Base-by-base conservation (phyloP, 2,329 filamentous ascomycete species). In the Paecilomyces formosus region DNA sequence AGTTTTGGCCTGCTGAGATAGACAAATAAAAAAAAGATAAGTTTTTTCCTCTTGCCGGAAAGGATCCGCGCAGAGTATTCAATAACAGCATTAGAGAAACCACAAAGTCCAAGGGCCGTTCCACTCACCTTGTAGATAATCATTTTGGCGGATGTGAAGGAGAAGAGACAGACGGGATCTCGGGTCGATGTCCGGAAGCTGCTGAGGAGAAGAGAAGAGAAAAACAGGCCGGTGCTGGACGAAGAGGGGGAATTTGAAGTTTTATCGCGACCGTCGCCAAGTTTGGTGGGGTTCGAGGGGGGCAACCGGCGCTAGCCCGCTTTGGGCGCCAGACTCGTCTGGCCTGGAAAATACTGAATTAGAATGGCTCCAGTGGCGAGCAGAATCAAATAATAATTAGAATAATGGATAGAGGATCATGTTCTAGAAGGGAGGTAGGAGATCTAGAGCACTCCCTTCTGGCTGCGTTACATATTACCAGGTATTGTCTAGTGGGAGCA, bases 91-190 rank as follows among this genome's bases (percentile, higher is more conserved):
- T 22, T 26, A 11, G 31, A 52, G 45, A 15, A 52, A 3, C n/a
- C 55, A 51, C 45, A 35, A 6, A 39, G 56, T 54, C 33, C 59
- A 22, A 31, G 28, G 57, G 53, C 3, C 50, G 11, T 5, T 26
- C 6, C 11, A 69, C 79, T 61, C 76, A 89, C 87, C 78, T 81
- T 86, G 85, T 76, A 90, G 73, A 90, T 89, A 75, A 89, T 82
- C 88, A 90, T 90, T 70, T 78, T 88, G 83, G 70, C 77, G 77
- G 75, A 18, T n/a, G 35, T 45, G 35, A 8, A 26, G 24, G 35
- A 52, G 59, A 58, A 57, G 45, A 57, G 57, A 60, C 53, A 55
- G 51, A 57, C 52, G 62, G 63, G 57, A 59, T 63, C 57, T 57
- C 59, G 62, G 64, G 62, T 53, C n/a, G 51, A 63, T 58, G 55